Percentiles rank a stretch among this genome's conserved stretches.
These are phyloP conservation scores for Cylindricascospora bacillispora DNA, from an alignment of 1,139 yeast genomes.

Conservation along the genomic window DNA sequence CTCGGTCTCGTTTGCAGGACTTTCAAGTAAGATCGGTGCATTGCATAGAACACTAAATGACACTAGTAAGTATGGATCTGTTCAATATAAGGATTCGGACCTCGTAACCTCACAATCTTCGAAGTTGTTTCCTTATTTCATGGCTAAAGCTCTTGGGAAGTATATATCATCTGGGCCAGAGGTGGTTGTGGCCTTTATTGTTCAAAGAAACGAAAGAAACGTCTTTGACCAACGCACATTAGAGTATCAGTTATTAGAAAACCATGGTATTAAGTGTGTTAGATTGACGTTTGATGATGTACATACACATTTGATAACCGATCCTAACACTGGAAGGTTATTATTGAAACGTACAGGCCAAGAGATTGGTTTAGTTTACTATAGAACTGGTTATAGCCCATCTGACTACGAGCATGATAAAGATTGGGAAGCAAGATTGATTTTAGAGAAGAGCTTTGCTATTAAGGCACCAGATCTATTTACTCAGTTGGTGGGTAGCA, in stretches of 20 bases:
- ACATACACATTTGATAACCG: slow-evolving; percentile 25
- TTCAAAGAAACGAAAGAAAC: slow-evolving; percentile 78
- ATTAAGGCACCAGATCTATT: slow-evolving; percentile 83
- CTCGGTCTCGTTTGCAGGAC: slow-evolving; percentile 88
- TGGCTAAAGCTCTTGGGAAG: slow-evolving; percentile 47
- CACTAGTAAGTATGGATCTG: slow-evolving; percentile 38
- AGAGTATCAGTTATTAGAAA: slow-evolving; percentile 53
- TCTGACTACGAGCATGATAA: slow-evolving; percentile 45
- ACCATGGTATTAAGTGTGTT: slow-evolving; percentile 44
- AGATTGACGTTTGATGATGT: slow-evolving; percentile 61
- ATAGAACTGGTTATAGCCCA: slow-evolving; percentile 82
- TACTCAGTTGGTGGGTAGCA: slow-evolving; percentile 86
- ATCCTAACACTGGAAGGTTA: slow-evolving; percentile 33
- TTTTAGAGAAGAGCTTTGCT: slow-evolving; percentile 62
- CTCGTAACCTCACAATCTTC: slow-evolving; percentile 62
- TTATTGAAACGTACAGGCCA: slow-evolving; percentile 41
- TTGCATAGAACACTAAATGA: slow-evolving; percentile 56
- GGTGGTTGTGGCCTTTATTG: slow-evolving; percentile 62
- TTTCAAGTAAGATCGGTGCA: slow-evolving; percentile 67
- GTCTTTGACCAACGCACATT: slow-evolving; percentile 81
- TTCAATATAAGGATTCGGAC: slow-evolving; percentile 31
- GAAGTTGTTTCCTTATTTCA: slow-evolving; percentile 49
- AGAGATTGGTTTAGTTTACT: slow-evolving; percentile 81
- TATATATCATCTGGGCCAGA: slow-evolving; percentile 22
- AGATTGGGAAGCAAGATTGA: slow-evolving; percentile 68